Evolutionary conservation across 1,284 basidiomycete species (phyloP).

Genomic region (Fomitiporia mediterranea): DNA sequence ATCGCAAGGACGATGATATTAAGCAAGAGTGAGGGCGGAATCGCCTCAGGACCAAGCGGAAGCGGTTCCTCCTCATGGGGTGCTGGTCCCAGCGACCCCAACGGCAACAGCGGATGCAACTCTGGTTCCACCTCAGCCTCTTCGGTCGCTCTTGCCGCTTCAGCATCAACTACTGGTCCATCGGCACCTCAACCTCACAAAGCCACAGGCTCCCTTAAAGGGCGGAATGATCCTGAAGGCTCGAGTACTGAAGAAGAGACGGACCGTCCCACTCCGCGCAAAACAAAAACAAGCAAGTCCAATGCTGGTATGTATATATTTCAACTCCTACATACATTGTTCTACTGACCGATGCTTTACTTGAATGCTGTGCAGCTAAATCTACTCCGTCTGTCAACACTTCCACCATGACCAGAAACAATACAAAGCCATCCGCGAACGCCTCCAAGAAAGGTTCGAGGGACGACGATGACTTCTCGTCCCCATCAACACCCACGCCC

Average conservation of each 20-base stretch:
- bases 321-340: neutral
- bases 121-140: neutral
- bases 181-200: neutral
- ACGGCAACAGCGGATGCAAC: constrained; percentile 1
- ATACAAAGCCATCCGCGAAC: neutral
- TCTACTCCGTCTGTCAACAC: neutral
- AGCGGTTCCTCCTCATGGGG: neutral
- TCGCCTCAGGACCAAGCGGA: constrained; percentile 2
- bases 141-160: neutral
- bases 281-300: neutral
- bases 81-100: neutral
- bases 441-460: neutral
- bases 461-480: neutral
- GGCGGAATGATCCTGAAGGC: neutral
- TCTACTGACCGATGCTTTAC: neutral
- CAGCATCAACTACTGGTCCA: neutral
- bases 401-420: neutral
- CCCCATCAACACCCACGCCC: constrained; percentile 4
- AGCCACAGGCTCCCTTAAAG: neutral
- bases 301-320: neutral
- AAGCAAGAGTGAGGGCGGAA: constrained; percentile 4
- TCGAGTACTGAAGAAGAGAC: constrained; percentile 15
- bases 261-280: neutral
- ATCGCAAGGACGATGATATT: constrained; percentile 5
- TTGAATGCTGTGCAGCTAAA: neutral